Evolutionary conservation across 2,329 filamentous ascomycete species (phyloP).

Genomic region (Phyllosticta citrichinensis): DNA sequence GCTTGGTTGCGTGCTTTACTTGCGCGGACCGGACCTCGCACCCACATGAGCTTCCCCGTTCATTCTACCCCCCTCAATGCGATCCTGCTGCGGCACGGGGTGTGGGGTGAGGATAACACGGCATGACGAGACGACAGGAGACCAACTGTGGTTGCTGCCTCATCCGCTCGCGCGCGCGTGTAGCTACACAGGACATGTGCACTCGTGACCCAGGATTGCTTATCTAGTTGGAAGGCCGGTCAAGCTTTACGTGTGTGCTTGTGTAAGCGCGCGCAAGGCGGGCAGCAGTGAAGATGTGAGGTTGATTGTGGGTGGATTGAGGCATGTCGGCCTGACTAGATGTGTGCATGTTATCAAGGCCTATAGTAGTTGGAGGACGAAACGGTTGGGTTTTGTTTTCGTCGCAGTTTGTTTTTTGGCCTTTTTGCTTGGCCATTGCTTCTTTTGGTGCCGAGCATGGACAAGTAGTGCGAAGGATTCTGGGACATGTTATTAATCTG

Average conservation of each 20-base stretch:
- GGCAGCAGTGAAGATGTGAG: neutral
- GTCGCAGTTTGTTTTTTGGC: neutral
- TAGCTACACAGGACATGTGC: neutral
- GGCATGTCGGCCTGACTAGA: too few relatives aligned
- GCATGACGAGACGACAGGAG: neutral
- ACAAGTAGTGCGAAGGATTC: neutral
- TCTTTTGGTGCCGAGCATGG: neutral
- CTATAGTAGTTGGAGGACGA: neutral
- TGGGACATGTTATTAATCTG: neutral
- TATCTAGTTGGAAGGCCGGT: neutral
- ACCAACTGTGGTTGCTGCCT: neutral
- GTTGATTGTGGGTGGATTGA: too few relatives aligned
- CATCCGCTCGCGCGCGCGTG: neutral
- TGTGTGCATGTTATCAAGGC: neutral
- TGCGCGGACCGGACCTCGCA: neutral
- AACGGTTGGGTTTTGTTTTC: neutral
- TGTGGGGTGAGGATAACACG: neutral
- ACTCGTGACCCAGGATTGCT: neutral
- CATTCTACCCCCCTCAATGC: neutral
- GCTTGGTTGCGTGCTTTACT: neutral
- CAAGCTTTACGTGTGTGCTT: neutral
- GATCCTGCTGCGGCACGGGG: neutral
- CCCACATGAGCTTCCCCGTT: neutral
- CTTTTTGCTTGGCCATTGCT: neutral
- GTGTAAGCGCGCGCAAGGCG: neutral